Percentiles rank a stretch among this genome's conserved stretches.
phyloP scores from a whole-genome alignment of 305 asterid genomes.

The Plantago lanceolata region DNA sequence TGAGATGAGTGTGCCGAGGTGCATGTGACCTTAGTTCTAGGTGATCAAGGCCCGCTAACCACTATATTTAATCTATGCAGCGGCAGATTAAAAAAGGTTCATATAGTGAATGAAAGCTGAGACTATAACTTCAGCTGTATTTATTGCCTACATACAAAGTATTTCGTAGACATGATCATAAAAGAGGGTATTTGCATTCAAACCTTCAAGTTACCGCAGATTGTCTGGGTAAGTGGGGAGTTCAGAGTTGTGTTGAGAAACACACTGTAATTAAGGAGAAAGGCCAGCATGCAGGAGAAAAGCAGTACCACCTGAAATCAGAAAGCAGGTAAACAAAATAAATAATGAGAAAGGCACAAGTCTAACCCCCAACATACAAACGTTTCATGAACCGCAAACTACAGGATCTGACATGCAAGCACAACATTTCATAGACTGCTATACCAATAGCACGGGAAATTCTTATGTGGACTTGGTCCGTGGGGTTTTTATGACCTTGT shows the following conservation, averaged over 20 bases:
- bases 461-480: no score
- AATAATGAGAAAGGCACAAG: slow-evolving; percentile 16
- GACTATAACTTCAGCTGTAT: not conserved
- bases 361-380: slow-evolving; percentile 1
- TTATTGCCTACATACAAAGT: not conserved
- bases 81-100: no score
- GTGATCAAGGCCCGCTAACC: no score
- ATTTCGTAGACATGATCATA: slow-evolving; percentile 12
- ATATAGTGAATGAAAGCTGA: no score
- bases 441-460: no score
- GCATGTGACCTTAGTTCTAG: no score
- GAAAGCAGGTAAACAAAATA: not conserved
- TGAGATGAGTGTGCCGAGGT: no score
- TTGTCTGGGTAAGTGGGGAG: slow-evolving; percentile 89
- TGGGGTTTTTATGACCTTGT: no score
- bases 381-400: no score
- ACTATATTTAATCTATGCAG: no score
- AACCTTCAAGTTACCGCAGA: slow-evolving; percentile 93
- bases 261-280: slow-evolving; percentile 68
- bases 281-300: slow-evolving; percentile 77
- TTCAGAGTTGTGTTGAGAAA: slow-evolving; percentile 88
- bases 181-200: slow-evolving; percentile 13
- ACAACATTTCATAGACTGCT: no score
- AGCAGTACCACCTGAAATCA: slow-evolving; percentile 56
- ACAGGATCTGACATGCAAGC: no score